Evolutionary conservation across 2,329 filamentous ascomycete species (phyloP), one percentile per base, ranked within the genome.

Genomic region (Coniochaeta sp.): DNA sequence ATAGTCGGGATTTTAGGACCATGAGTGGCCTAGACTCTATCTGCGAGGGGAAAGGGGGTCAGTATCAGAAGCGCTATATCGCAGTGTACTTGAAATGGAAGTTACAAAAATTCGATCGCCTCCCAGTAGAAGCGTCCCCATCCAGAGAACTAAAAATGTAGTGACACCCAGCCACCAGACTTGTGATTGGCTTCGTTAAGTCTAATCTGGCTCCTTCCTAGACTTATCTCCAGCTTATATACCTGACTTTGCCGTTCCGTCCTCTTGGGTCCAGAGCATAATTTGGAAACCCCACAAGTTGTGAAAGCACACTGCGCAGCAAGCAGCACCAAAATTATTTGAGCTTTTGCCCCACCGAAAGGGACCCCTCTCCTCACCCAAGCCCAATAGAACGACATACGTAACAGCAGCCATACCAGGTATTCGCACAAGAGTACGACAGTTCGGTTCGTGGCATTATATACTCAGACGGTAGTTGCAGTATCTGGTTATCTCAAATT

Each of bases 251-350:
- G n/a, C n/a, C n/a, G n/a, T n/a, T n/a, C n/a, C n/a, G n/a, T n/a
- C n/a, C n/a, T n/a, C n/a, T n/a, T n/a, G n/a, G n/a, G n/a, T n/a
- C n/a, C n/a, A 12, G n/a, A 40, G 38, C 38, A 40, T 17, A 22
- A 52, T 24, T 26, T 31, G n/a, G 24, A 31, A 17, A 6, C 47
- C 47, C 47, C 47, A 52, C 47, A 52, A 52, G 2, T 52, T 52
- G 26, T 52, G 47, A 4, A 50, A 50, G 44, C 44, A 50, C 44
- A 50, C 44, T 2, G 22, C 24, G 19, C n/a, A n/a, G n/a, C n/a
- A n/a, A n/a, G n/a, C n/a, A n/a, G 19, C 47, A 52, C 47, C 47
- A 52, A 52, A 52, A 52, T 52, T 52, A 52, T 52, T 52, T 52
- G 12, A 26, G 19, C 2, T 26, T 44, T 47, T 52, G 22, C 47